Evolutionary conservation across 768 basidiomycete genomes (phyloP).

Genomic region (Mycena latifolia): DNA sequence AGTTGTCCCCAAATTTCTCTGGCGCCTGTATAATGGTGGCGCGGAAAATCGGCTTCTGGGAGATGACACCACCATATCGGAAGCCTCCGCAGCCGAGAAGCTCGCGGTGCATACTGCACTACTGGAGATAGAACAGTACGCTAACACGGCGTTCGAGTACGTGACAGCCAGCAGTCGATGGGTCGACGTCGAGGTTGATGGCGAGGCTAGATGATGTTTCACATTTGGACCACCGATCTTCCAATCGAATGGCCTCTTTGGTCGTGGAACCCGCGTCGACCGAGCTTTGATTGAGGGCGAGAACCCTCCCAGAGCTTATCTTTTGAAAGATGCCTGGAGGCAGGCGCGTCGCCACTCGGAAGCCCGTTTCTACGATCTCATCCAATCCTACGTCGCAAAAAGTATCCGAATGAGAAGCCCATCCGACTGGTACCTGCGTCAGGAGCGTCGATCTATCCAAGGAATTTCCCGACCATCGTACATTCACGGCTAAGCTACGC

Average conservation of each 20-base stretch:
- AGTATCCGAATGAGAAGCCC: too few species aligned
- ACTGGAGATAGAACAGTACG: background rate
- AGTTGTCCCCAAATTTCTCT: conserved; percentile 18
- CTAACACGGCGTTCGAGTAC: background rate
- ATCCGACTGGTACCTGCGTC: too few species aligned
- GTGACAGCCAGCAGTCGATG: background rate
- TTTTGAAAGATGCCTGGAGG: conserved; percentile 29
- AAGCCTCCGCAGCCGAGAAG: conserved; percentile 19
- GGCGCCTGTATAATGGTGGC: conserved; percentile 14
- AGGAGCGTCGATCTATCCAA: background rate
- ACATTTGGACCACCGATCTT: conserved; percentile 1
- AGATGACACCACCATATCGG: conserved; percentile 12
- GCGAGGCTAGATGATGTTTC: background rate
- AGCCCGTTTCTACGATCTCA: conserved; percentile 26
- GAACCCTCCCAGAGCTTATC: background rate
- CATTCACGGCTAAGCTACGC: too few species aligned
- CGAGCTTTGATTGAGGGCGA: conserved; percentile 23
- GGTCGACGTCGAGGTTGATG: background rate
- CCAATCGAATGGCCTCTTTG: conserved; percentile 10
- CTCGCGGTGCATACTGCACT: background rate
- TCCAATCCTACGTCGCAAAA: conserved; percentile 5
- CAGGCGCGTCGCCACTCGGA: conserved; percentile 18
- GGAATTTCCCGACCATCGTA: too few species aligned
- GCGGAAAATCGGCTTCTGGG: background rate
- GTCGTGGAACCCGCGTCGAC: conserved; percentile 22